Evolutionary conservation across 1,139 yeast genomes (phyloP).

Genomic region (Yamadazyma siamensis): DNA sequence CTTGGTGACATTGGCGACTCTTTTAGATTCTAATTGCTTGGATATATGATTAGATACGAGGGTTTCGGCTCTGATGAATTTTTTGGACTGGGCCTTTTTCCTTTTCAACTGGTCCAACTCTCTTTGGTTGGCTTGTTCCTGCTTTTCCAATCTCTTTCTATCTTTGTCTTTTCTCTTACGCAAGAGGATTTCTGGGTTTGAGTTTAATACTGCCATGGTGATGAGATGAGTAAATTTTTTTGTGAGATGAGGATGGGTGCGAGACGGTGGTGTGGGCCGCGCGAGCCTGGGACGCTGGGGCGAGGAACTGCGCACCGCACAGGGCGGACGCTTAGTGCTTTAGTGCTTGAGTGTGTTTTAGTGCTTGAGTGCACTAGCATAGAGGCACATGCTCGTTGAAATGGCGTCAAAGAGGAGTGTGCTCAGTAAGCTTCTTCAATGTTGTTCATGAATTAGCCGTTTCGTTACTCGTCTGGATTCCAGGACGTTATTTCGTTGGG

Average conservation of each 20-base stretch:
- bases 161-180: conserved; percentile 78
- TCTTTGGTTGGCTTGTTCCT: conserved; percentile 40
- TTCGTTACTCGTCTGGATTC: no score
- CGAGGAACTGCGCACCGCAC: background rate
- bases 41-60: conserved; percentile 64
- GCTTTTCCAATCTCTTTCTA: conserved; percentile 63
- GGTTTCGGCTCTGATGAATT: conserved; percentile 70
- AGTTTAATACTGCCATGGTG: conserved; percentile 51
- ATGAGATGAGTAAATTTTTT: conserved; percentile 16
- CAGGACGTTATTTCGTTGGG: no score
- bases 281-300: conserved; percentile 1
- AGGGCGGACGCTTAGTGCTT: no score
- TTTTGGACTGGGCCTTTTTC: conserved; percentile 35
- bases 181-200: conserved; percentile 72
- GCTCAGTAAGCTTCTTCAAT: no score
- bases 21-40: conserved; percentile 60
- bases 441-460: no score
- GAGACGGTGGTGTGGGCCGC: conserved; percentile 1
- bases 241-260: conserved; percentile 2
- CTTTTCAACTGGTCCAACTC: conserved; percentile 30
- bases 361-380: no score
- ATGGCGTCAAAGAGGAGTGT: no score
- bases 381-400: no score
- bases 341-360: no score
- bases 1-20: conserved; percentile 60